Base-by-base conservation (phyloP, 805 yeast species). In the Starmerella riodocensis region DNA sequence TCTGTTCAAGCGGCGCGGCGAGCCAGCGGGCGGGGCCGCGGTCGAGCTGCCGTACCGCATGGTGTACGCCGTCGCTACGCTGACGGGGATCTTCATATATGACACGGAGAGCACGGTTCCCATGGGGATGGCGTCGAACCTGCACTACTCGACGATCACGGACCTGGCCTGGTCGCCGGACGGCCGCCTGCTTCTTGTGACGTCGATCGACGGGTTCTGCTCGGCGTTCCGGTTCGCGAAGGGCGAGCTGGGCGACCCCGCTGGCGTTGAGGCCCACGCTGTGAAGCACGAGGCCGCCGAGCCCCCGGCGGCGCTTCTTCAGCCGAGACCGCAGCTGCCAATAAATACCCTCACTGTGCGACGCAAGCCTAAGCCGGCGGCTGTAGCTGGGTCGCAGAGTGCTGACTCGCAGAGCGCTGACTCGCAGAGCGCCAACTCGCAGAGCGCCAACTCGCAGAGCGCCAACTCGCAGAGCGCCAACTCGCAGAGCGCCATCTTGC, bases 171-270 rank as follows among this genome's bases (percentile, higher is more conserved):
- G 98, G 98, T 69, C 81, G 18, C 59, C 62, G 4, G 85, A 82
- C 57, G 98, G 97, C 0, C 58, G 60, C 13, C 61, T 71, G 12
- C 58, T 91, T 14, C 64, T 88, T 50, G 66, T 81, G 19, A 75
- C 93, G 6, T 81, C 95, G 0, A 80, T 93, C 0, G 98, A 91
- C 57, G 97, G 97, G 16, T 88, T 85, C 56, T 79, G 95, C 48
- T 78, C 94, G 1, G 69, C 69, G 32, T 57, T 86, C 1, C 58
- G 63, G 6, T 70, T 84, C 34, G 69, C 69, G 4, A 57, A 60
- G 2, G 67, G 60, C 2, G 65, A 73, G 11, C 64, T 83, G 25
- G 94, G 94, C 1, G 63, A 52, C 14, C 46, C 40, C 26, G 12
- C 8, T 24, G 26, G 26, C 8, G 26, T 12, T 12, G 12, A 24